phyloP scores from a whole-genome alignment of 192 early-diverging fungal species.

The Phlyctochytrium planicorne region DNA sequence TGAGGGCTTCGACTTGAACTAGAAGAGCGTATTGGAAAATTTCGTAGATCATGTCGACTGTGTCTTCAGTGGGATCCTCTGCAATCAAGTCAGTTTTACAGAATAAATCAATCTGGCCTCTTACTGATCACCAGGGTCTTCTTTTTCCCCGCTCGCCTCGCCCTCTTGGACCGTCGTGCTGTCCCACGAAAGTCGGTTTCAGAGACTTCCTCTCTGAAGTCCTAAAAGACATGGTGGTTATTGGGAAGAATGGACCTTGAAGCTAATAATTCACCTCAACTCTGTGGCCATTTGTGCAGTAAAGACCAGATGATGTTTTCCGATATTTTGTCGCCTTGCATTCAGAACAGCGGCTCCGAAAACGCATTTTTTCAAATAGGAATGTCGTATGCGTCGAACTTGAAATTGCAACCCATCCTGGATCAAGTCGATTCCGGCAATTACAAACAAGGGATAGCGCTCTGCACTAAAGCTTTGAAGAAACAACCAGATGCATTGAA shows the following conservation, averaged over 20 bases:
- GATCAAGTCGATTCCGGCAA: constrained; percentile 68
- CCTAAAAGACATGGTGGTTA: too few species aligned
- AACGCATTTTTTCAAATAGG: not conserved
- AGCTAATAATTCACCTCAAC: not conserved
- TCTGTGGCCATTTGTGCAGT: not conserved
- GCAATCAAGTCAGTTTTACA: too few species aligned
- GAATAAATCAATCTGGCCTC: too few species aligned
- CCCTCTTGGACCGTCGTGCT: too few species aligned
- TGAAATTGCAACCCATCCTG: constrained; percentile 25
- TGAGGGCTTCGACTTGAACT: not conserved
- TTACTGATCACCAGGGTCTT: too few species aligned
- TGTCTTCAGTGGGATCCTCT: too few species aligned
- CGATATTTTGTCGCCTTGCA: not conserved
- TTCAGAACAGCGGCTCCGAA: not conserved
- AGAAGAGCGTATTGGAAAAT: not conserved
- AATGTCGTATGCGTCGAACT: too few species aligned
- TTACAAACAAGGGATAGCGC: constrained; percentile 61
- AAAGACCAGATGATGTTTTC: not conserved
- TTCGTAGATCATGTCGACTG: too few species aligned
- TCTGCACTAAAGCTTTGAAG: constrained; percentile 69
- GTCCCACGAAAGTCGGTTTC: too few species aligned
- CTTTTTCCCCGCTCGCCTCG: too few species aligned
- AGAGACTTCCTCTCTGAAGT: not conserved
- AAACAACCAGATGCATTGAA: constrained; percentile 63
- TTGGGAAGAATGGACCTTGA: not conserved